Percentiles rank a stretch among this genome's conserved stretches.
These are phyloP conservation scores for Lentinula boryana DNA, from an alignment of 768 basidiomycete species.

Conservation along the genomic window DNA sequence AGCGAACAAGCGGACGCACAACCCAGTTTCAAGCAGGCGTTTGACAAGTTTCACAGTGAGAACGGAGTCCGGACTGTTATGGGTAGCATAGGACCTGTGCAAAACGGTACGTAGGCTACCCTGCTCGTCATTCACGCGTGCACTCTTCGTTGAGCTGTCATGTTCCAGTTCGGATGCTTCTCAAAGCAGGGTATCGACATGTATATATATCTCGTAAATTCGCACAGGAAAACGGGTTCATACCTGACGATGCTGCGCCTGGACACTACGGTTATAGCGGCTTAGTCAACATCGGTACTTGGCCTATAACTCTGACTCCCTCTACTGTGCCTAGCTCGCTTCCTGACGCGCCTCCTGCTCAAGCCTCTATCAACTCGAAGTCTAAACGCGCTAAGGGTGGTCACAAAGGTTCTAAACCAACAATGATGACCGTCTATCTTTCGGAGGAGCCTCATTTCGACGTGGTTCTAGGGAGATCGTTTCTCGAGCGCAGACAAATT, in stretches of 20 bases:
- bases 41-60: slow-evolving; percentile 81
- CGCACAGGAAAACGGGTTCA: slow-evolving; percentile 81
- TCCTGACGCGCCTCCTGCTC: slow-evolving; percentile 18
- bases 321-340: slow-evolving; percentile 26
- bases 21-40: slow-evolving; percentile 67
- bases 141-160: background rate
- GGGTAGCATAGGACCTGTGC: slow-evolving; percentile 87
- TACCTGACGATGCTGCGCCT: slow-evolving; percentile 79
- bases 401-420: slow-evolving; percentile 27
- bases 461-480: slow-evolving; percentile 85
- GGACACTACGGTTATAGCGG: slow-evolving; percentile 95
- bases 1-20: slow-evolving; percentile 36
- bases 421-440: slow-evolving; percentile 66
- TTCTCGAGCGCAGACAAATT: slow-evolving; percentile 78
- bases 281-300: slow-evolving; percentile 75
- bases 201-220: slow-evolving; percentile 97
- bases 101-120: slow-evolving; percentile 53
- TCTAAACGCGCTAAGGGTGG: background rate
- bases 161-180: slow-evolving; percentile 77
- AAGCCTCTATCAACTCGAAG: background rate
- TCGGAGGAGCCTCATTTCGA: slow-evolving; percentile 96
- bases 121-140: background rate
- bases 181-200: slow-evolving; percentile 87
- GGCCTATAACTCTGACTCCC: slow-evolving; percentile 72
- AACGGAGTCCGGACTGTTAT: slow-evolving; percentile 92